Percentiles rank a stretch among this genome's conserved stretches.
Conservation (phyloP, 2,329 filamentous ascomycete species). For the Alternaria viburni region DNA sequence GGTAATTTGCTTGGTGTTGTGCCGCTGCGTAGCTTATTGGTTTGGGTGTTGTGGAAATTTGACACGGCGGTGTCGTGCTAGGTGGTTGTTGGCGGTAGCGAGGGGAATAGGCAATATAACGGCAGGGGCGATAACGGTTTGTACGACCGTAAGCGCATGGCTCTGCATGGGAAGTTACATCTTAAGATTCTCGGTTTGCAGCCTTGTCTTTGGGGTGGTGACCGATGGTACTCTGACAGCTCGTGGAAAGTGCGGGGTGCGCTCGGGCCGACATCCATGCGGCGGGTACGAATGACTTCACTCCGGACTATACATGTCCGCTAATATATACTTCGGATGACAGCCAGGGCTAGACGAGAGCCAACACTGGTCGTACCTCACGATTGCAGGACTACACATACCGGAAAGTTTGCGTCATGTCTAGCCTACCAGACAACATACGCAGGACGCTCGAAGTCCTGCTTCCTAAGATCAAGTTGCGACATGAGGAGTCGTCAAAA, state of each 20-base stretch:
- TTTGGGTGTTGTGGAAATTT: not conserved
- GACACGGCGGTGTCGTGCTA: not conserved
- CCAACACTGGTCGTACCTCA: not conserved
- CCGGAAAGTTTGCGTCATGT: constrained; percentile 22
- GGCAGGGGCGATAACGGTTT: not conserved
- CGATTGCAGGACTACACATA: not conserved
- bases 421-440: constrained; percentile 36
- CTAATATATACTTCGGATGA: not conserved
- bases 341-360: not conserved
- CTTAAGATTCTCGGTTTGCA: not conserved
- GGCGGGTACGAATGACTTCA: not conserved
- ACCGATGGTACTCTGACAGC: not conserved
- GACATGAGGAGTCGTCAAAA: constrained; percentile 46
- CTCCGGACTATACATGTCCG: constrained; percentile 1
- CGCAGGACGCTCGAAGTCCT: constrained; percentile 34
- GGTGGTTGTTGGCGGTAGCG: constrained; percentile 5
- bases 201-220: not conserved
- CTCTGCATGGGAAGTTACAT: not conserved
- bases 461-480: constrained; percentile 33
- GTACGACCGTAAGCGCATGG: not conserved
- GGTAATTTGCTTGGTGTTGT: constrained; percentile 10
- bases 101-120: not conserved
- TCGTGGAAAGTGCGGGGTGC: constrained; percentile 7
- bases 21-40: constrained; percentile 3
- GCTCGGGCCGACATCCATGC: constrained; percentile 9